Base-by-base conservation (phyloP, 257 asterid species). In the Parsonsia alboflavescens region DNA sequence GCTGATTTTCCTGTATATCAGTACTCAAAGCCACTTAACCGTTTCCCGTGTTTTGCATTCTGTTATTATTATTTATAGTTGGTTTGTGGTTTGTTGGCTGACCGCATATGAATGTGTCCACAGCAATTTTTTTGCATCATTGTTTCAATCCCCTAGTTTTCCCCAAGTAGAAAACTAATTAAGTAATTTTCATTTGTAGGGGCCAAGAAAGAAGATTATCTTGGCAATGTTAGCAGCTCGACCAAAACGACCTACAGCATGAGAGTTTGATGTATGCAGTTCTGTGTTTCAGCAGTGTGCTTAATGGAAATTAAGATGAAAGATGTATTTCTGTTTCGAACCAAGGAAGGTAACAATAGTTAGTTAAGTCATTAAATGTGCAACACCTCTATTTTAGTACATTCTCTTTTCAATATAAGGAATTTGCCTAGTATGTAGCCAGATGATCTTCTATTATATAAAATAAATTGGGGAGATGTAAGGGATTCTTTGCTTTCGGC, bases 181-280 rank as follows among this genome's bases (percentile, higher is more conserved):
- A 21, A 22, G 68, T 57, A 19, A 45, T 3, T 73, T 72, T 49
- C 13, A 69, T 73, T 73, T 81, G 80, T 87, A 88, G 96, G 97
- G 96, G 50, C 96, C 97, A 9, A 84, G 97, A 86, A 91, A 88
- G 86, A 89, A 89, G 89, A 89, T 91, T 75, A 75, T 84, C 61
- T 77, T 81, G 26, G 86, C 93, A 53, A 63, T 87, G 69, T 73
- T 76, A 81, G 75, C 86, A 59, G 82, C 39, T 33, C 39, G 65
- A 64, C 15, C 76, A 24, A 85, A 39, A 82, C 86, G 82, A 28
- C 74, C 83, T 21, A 65, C 46, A 17, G 30, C 75, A n/a, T 81
- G 57, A 78, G 45, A 24, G 44, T 16, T 56, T 28, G 45, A 36
- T 3, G 16, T 39, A 10, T 45, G 28, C 17, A 8, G 48, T 48